Base-by-base conservation (phyloP, 192 early-diverging fungal genomes). In the Gigaspora rosea region DNA sequence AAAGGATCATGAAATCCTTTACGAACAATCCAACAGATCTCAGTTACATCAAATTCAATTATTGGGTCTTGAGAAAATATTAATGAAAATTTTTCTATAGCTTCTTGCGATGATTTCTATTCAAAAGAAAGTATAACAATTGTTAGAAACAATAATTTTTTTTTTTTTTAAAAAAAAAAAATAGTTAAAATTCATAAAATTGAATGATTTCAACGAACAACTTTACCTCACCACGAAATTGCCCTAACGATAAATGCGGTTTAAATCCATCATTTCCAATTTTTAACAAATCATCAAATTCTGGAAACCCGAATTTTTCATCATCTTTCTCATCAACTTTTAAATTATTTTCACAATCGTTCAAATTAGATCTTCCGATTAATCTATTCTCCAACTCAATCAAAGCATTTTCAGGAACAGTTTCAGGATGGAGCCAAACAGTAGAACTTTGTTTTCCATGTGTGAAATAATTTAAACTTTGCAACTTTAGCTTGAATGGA, bases 1-100 rank as follows among this genome's bases (percentile, higher is more conserved):
- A 68, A 68, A 46, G 66, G 66, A 47, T 68, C 66, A 68, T 49
- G 35, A 68, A 47, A 68, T 16, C 48, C 66, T 68, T 68, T 47
- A 49, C 66, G 36, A 20, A 20, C n/a, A 20, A 68, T 68, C 48
- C 36, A 68, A 68, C 22, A 68, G 12, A 68, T n/a, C 46, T 50
- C 48, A 13, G 13, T 50, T 10, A 68, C 35, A 10, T 68, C 41
- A 35, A 68, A 68, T 50, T 68, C 41, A 15, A 65, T 65, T 56
- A 61, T 61, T 33, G 66, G 66, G 5, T 68, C 66, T 46, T 47
- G 35, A 9, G 66, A 46, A 47, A 68, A 68, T 47, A 47, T 49
- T 47, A 9, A 20, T 13, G 66, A 49, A 50, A 68, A 68, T 47
- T 68, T 68, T 22, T 68, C 46, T 16, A 68, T 68, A 13, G 66